Evolutionary conservation across 495 filamentous ascomycete genomes (phyloP), one percentile per base, ranked within the genome.

Genomic region (Penicillium crystallinum): DNA sequence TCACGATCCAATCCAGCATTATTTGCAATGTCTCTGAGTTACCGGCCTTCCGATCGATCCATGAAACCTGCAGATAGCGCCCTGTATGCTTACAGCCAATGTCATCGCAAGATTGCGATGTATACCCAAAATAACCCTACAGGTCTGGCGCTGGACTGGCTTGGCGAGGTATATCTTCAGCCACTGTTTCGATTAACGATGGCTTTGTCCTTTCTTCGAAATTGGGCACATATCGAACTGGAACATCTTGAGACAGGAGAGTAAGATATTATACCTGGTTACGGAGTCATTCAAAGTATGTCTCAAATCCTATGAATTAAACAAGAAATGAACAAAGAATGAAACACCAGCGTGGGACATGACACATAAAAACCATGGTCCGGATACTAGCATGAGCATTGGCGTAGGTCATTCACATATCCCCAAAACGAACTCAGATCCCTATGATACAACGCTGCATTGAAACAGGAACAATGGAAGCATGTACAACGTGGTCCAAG

Each of bases 101-200:
- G 37, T 8, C 36, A 30, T 17, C 7, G 21, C 29, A 15, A 31
- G 3, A 18, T 6, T 33, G 17, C 18, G 19, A 50, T 10, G 15
- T 29, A 42, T 38, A n/a, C 48, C 38, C n/a, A 42, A 50, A 50
- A 50, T 50, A 50, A n/a, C 37, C 29, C 25, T 35, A 21, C 48
- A 50, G 3, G 7, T 11, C 21, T 27, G 19, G 29, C 47, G 12
- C 47, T 41, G 15, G 14, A n/a, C 14, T 4, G 29, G 7, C 47
- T 42, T 50, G 47, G 47, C 47, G 39, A 19, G 27, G 37, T 17
- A 42, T 42, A 41, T 15, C 15, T 4, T 12, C 46, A 40, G 38
- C 37, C 48, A 50, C 19, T 8, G 30, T 50, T 42, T 42, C 37
- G 31, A 34, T 48, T 11, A 4, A 6, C 9, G 19, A 27, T 18